A percentile compares a stretch with the other conserved stretches of the same genome.
phyloP scores from a whole-genome alignment of 192 early-diverging fungal genomes.

The Chytriomyces sp. region DNA sequence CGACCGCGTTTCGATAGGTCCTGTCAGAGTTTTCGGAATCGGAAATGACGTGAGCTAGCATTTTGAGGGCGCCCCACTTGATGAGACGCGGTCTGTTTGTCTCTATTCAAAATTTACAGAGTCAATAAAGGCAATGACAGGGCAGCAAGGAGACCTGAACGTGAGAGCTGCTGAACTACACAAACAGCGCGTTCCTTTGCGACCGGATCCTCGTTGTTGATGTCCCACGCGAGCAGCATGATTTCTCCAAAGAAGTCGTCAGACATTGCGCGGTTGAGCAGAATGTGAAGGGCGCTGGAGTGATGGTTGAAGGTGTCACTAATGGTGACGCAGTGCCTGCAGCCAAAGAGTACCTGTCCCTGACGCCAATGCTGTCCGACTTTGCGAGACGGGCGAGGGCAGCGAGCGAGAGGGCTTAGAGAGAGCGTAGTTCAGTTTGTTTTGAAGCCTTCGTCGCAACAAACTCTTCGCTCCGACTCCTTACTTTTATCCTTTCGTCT shows the following conservation, averaged over 20 bases:
- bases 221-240: slow-evolving; percentile 53
- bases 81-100: slow-evolving; percentile 58
- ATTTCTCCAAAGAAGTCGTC: slow-evolving; percentile 59
- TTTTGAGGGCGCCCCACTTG: slow-evolving; percentile 59
- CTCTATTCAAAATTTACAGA: slow-evolving; percentile 44
- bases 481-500: too few relatives aligned
- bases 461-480: not conserved
- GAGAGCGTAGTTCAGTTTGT: not conserved
- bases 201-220: slow-evolving; percentile 36
- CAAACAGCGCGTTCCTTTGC: slow-evolving; percentile 60
- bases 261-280: slow-evolving; percentile 71
- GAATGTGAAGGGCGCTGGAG: slow-evolving; percentile 69
- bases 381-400: slow-evolving; percentile 15
- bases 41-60: slow-evolving; percentile 59
- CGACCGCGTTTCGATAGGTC: slow-evolving; percentile 64
- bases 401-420: not conserved
- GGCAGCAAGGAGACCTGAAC: slow-evolving; percentile 50
- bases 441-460: not conserved
- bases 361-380: slow-evolving; percentile 25
- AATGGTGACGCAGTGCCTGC: too few relatives aligned
- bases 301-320: not conserved
- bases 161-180: slow-evolving; percentile 67
- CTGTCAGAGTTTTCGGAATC: slow-evolving; percentile 54
- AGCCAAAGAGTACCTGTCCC: slow-evolving; percentile 30
- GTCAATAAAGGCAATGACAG: not conserved